A percentile compares a stretch with the other conserved stretches of the same genome.
phyloP scores from a whole-genome alignment of 805 yeast species.

The Sugiyamaella mastotermitis region DNA sequence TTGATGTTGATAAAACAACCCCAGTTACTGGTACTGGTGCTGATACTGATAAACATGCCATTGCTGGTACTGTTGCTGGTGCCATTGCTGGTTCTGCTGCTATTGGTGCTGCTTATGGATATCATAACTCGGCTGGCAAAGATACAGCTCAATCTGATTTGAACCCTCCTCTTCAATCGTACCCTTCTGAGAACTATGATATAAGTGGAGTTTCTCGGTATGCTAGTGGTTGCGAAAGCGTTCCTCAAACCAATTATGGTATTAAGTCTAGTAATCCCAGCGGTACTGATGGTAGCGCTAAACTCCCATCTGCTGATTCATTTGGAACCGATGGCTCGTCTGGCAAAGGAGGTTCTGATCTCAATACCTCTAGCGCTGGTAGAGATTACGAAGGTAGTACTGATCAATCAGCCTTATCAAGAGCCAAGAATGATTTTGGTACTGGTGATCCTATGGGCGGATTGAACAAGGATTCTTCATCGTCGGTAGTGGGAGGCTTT shows the following conservation, averaged over 20 bases:
- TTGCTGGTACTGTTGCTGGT: constrained; percentile 8
- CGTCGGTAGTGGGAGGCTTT: neutral
- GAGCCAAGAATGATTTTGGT: neutral
- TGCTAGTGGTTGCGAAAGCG: too few relatives aligned
- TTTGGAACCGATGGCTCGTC: neutral
- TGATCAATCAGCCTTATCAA: too few relatives aligned
- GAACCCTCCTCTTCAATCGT: neutral
- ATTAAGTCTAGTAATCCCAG: neutral
- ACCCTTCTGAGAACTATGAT: neutral
- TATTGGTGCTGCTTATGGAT: neutral
- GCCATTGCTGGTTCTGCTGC: constrained; percentile 7
- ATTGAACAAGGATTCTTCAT: neutral
- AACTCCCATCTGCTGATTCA: neutral
- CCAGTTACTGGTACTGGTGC: constrained; percentile 9
- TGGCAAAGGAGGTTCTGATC: too few relatives aligned
- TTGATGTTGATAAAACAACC: neutral
- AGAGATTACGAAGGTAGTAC: too few relatives aligned
- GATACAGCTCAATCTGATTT: constrained; percentile 1
- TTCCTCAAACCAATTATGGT: neutral
- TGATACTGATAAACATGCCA: too few relatives aligned
- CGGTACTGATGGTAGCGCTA: neutral
- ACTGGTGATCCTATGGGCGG: neutral
- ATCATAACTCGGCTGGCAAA: constrained; percentile 1
- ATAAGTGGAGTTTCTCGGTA: too few relatives aligned
- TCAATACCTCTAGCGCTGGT: too few relatives aligned